These are phyloP conservation scores for Porphyrellus cyaneotinctus DNA, from an alignment of 768 basidiomycete genomes.

Conservation along the genomic window DNA sequence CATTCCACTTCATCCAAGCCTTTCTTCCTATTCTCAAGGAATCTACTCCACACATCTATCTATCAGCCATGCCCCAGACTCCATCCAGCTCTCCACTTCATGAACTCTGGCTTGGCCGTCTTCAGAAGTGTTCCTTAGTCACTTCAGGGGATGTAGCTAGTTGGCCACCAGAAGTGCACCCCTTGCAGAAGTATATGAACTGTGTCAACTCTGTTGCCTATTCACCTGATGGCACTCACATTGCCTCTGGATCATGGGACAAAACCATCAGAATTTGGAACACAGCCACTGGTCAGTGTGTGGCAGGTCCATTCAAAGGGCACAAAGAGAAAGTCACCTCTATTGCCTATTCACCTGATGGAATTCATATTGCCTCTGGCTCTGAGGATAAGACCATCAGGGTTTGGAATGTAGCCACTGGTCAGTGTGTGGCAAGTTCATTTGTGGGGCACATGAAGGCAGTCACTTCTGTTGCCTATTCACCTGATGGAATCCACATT, in stretches of 20 bases:
- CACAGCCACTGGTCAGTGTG: not conserved
- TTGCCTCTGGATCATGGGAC: too few species aligned
- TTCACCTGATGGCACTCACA: not conserved
- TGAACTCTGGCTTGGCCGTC: not conserved
- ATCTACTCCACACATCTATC: too few species aligned
- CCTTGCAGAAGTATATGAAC: not conserved
- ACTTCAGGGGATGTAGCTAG: not conserved
- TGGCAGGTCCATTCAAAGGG: not conserved
- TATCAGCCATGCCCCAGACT: too few species aligned
- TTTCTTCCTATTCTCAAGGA: not conserved
- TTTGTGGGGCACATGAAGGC: slow-evolving; percentile 6
- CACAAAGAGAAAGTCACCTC: not conserved
- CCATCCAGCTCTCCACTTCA: not conserved
- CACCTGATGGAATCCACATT: not conserved
- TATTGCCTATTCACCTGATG: not conserved
- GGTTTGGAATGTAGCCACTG: not conserved
- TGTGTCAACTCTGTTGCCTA: too few species aligned
- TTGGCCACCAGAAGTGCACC: not conserved
- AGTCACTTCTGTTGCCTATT: not conserved
- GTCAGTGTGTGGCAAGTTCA: slow-evolving; percentile 10
- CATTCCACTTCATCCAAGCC: too few species aligned
- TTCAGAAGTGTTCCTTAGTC: not conserved
- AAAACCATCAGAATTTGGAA: slow-evolving; percentile 14
- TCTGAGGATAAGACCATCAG: not conserved
- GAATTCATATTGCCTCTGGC: not conserved